Evolutionary conservation across 306 rosid species (phyloP).

Genomic region (Lotus japonicus): DNA sequence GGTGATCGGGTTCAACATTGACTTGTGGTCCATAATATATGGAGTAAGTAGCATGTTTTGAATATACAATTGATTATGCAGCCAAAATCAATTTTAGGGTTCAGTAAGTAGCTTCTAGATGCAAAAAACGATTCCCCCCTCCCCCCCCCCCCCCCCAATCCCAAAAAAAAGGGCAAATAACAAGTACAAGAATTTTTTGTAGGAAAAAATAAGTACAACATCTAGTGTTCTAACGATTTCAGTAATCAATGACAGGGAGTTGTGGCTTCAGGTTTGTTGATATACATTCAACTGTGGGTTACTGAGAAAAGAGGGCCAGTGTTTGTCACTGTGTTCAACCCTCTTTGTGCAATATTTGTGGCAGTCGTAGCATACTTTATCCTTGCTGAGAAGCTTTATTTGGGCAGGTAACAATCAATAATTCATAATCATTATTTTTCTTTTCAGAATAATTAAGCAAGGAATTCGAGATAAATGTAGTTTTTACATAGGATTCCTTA

Average conservation of each 20-base stretch:
- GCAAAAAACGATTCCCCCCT: no score
- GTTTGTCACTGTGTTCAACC: constrained; percentile 73
- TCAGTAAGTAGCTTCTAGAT: no score
- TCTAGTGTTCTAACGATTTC: background rate
- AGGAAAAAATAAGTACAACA: background rate
- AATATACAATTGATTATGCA: no score
- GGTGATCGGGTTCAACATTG: constrained; percentile 57
- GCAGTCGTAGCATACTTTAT: constrained; percentile 68
- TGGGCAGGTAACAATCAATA: constrained; percentile 51
- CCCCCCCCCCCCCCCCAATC: no score
- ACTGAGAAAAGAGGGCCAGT: constrained; percentile 76
- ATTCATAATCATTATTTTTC: background rate
- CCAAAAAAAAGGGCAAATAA: background rate
- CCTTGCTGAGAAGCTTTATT: constrained; percentile 68
- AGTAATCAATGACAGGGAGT: constrained; percentile 52
- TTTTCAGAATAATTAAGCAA: background rate
- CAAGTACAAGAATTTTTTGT: background rate
- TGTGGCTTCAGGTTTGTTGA: constrained; percentile 39
- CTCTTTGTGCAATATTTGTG: constrained; percentile 56
- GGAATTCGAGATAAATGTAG: background rate
- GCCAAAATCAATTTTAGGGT: no score
- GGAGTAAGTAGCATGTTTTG: constrained; percentile 48
- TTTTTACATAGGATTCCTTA: background rate
- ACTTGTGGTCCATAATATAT: constrained; percentile 63
- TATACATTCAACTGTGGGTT: constrained; percentile 71